Evolutionary conservation across 169 alveolate genomes (phyloP), one percentile per base, ranked within the genome.

Genomic region (Cryptosporidium sp.): DNA sequence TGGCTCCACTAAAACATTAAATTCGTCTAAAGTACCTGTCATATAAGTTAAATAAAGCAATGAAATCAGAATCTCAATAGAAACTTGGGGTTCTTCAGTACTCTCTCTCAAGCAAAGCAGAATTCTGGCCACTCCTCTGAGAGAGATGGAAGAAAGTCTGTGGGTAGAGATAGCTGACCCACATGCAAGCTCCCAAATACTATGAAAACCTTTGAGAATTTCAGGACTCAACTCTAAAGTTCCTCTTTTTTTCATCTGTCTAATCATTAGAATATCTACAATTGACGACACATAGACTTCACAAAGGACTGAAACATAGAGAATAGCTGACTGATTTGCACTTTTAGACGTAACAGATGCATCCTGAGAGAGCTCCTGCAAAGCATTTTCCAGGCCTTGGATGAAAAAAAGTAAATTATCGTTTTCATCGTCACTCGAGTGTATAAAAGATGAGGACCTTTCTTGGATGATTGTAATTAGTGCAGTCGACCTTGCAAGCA

Each of bases 401-500:
- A 80, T 59, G 39, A 80, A 80, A 39, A 62, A 41, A 16, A 31
- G 70, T 18, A 80, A 48, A 65, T 65, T 59, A 62, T 80, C 86
- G 33, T 59, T 35, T 59, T 73, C 86, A n/a, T n/a, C 6, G 18
- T 80, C 75, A 7, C 0, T 37, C n/a, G 33, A 35, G 35, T 10
- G 8, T 12, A 12, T 7, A 16, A 3, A 26, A 33, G 52, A 39
- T 1, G 23, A 12, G 10, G 50, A 80, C 45, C 65, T 80, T 39
- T 80, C 89, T 21, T 62, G 55, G 16, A 65, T 7, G 0, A 80
- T 62, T 5, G 89, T 62, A 18, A 59, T 67, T 18, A 80, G 51
- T 26, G 89, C 75, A 61, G 75, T 80, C 35, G 74, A 80, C 21
- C 89, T 59, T 23, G 68, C 89, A 16, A 80, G 59, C 68, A 80